Evolutionary conservation across 805 yeast species (phyloP), one percentile per base, ranked within the genome.

Genomic region (Barnettozyma pratensis): DNA sequence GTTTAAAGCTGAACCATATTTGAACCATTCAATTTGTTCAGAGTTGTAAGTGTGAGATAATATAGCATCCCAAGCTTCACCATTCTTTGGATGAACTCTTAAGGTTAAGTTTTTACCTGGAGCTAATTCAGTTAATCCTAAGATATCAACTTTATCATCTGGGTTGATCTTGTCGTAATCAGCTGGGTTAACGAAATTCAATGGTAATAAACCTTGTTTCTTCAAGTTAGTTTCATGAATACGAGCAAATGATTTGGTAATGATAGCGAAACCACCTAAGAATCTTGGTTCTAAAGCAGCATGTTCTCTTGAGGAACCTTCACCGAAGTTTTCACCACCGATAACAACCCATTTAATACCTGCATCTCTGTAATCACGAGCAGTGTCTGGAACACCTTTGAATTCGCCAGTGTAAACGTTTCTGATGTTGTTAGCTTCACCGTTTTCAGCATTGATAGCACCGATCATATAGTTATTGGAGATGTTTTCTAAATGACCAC

Each of bases 401-500:
- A 81, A 88, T 70, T 79, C 87, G 73, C 96, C 96, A 64, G 96
- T 92, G 83, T 83, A 81, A 66, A 79, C 85, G 81, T 92, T 89
- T 79, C 80, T 87, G 60, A 94, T 82, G 64, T 75, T 75, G 87
- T 92, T 92, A 59, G 96, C 96, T 80, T 92, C 88, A 60, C 84
- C 87, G 75, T 92, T 92, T 77, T 86, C 97, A 68, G 91, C 91
- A 76, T 92, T 92, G 71, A 83, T 91, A 60, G 98, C 98, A 79
- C 99, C 99, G 79, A 92, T 92, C 96, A 92, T 91, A 78, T 94
- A 92, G 81, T 94, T 92, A 83, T 92, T 90, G 60, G 97, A 90
- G 69, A 92, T 94, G 85, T 92, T 92, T 79, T 90, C 92, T 77
- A 92, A 81, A 79, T 92, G 99, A 75, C 99, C 99, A 81, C 97